Evolutionary conservation across 2,329 filamentous ascomycete species (phyloP).

Genomic region (Xylariomycetidae sp.): DNA sequence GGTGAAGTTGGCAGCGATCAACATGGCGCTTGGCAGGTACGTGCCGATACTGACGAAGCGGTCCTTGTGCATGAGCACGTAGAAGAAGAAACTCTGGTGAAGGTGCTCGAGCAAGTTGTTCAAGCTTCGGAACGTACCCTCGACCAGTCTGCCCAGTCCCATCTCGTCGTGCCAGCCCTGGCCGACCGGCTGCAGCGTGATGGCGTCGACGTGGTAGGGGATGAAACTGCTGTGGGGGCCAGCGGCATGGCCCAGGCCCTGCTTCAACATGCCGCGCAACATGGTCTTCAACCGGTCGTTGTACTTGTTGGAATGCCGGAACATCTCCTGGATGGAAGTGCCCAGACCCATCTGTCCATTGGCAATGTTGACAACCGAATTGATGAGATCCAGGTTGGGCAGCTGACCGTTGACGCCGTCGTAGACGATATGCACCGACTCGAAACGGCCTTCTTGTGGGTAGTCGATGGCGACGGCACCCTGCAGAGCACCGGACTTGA

Average conservation of each 20-base stretch:
- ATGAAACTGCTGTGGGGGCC: slow-evolving; percentile 95
- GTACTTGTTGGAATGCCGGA: slow-evolving; percentile 71
- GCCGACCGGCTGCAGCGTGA: slow-evolving; percentile 86
- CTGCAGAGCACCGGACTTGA: slow-evolving; percentile 92
- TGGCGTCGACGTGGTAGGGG: slow-evolving; percentile 93
- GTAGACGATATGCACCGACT: slow-evolving; percentile 86
- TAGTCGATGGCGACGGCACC: slow-evolving; percentile 93
- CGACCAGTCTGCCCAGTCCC: slow-evolving; percentile 83
- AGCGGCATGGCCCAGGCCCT: slow-evolving; percentile 82
- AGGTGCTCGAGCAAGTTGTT: slow-evolving; percentile 96
- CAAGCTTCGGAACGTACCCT: slow-evolving; percentile 86
- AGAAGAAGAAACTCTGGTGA: slow-evolving; percentile 99
- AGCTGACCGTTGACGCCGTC: slow-evolving; percentile 94
- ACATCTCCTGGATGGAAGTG: slow-evolving; percentile 81
- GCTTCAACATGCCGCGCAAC: slow-evolving; percentile 86
- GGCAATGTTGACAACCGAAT: slow-evolving; percentile 84
- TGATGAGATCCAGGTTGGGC: slow-evolving; percentile 92
- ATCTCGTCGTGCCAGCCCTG: slow-evolving; percentile 97
- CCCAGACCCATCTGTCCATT: slow-evolving; percentile 88
- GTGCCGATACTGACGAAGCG: slow-evolving; percentile 98
- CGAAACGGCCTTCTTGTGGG: slow-evolving; percentile 76
- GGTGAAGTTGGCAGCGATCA: slow-evolving; percentile 89
- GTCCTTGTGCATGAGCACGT: slow-evolving; percentile 84
- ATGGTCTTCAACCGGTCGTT: slow-evolving; percentile 79
- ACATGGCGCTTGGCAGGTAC: slow-evolving; percentile 95